Conservation (phyloP, 805 yeast species). For the Naumovozyma castellii region DNA sequence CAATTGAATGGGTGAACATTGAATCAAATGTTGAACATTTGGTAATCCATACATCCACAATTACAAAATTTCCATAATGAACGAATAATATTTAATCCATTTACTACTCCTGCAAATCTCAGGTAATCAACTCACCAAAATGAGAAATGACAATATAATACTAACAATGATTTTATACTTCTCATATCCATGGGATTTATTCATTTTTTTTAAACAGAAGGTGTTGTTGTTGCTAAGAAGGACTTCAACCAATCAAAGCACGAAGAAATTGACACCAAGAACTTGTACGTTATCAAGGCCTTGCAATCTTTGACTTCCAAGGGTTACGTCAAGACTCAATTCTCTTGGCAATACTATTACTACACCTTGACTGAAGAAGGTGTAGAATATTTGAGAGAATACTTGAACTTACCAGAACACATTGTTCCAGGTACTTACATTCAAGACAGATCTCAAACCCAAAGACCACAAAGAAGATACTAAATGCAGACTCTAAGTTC, state of each 20-base stretch:
- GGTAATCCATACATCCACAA: too few species aligned
- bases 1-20: too few species aligned
- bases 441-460: constrained; percentile 80
- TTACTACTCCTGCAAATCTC: too few species aligned
- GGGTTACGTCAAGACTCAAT: constrained; percentile 99
- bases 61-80: too few species aligned
- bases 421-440: constrained; percentile 97
- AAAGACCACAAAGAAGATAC: constrained; percentile 50
- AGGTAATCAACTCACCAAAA: too few species aligned
- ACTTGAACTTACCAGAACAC: constrained; percentile 97
- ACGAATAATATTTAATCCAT: too few species aligned
- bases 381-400: constrained; percentile 95
- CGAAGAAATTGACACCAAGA: constrained; percentile 96
- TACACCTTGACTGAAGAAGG: constrained; percentile 99
- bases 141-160: too few species aligned
- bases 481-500: constrained; percentile 6
- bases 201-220: constrained; percentile 62
- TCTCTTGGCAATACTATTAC: constrained; percentile 99
- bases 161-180: too few species aligned
- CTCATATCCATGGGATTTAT: too few species aligned
- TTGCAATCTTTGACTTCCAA: constrained; percentile 97
- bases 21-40: too few species aligned
- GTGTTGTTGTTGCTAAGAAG: constrained; percentile 99
- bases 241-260: constrained; percentile 96
- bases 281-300: constrained; percentile 97